Conservation (phyloP, 2,329 filamentous ascomycete genomes). For the Ramularia endophylla region DNA sequence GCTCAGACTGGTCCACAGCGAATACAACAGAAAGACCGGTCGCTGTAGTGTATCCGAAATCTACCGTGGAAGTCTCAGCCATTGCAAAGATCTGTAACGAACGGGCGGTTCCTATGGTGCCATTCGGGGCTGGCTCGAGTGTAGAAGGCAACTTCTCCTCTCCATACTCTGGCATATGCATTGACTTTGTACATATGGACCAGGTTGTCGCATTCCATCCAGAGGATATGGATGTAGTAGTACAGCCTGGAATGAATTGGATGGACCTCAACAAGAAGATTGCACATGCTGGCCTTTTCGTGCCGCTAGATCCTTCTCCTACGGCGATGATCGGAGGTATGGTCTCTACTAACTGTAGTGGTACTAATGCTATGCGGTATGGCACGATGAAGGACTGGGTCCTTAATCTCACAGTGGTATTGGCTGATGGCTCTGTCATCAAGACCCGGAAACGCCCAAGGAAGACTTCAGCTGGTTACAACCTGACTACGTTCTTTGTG, state of each 20-base stretch:
- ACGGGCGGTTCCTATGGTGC: conserved; percentile 16
- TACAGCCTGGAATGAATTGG: conserved; percentile 90
- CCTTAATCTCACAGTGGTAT: conserved; percentile 72
- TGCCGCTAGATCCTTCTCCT: conserved; percentile 81
- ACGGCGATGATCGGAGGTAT: conserved; percentile 73
- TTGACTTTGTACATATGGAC: conserved; percentile 88
- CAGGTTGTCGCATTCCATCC: conserved; percentile 71
- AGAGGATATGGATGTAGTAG: conserved; percentile 86
- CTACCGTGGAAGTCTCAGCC: conserved; percentile 13
- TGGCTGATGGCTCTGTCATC: conserved; percentile 71
- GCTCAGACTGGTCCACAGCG: conserved; percentile 17
- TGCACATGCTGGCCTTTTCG: conserved; percentile 72
- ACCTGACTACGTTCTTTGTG: conserved; percentile 72
- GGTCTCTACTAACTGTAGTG: conserved; percentile 68
- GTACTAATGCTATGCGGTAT: conserved; percentile 66
- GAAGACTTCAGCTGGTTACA: conserved; percentile 78
- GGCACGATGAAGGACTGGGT: conserved; percentile 89
- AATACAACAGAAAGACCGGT: conserved; percentile 15
- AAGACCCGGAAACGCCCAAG: conserved; percentile 70
- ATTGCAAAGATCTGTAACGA: conserved; percentile 14
- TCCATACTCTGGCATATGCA: conserved; percentile 77
- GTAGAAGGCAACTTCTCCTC: conserved; percentile 87
- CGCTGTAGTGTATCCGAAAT: conserved; percentile 16
- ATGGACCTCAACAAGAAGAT: conserved; percentile 76
- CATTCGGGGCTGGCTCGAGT: conserved; percentile 17